Conservation (phyloP, 148 eudicot species). For the Simmondsia chinensis region DNA sequence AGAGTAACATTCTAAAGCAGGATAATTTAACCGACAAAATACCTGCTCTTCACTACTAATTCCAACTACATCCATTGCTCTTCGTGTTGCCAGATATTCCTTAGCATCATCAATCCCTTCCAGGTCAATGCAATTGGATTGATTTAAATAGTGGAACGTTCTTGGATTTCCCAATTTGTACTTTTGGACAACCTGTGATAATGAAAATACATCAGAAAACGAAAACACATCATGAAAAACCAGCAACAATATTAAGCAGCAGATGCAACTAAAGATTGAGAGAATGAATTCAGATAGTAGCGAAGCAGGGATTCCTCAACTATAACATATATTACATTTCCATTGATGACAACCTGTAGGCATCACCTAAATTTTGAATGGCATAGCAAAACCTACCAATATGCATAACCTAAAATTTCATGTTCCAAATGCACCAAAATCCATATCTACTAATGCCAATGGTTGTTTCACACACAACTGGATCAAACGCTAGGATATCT, state of each 20-base stretch:
- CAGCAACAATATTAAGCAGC: neutral
- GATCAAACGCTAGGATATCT: no score
- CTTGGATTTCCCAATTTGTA: slow-evolving; percentile 83
- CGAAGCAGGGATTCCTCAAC: no score
- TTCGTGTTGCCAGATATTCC: slow-evolving; percentile 83
- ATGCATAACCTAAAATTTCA: no score
- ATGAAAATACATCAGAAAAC: slow-evolving; percentile 12
- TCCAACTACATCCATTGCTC: slow-evolving; percentile 97
- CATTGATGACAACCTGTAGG: no score
- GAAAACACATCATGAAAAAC: neutral
- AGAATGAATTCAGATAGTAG: no score
- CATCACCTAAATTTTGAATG: no score
- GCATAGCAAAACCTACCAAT: no score
- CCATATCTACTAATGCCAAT: no score
- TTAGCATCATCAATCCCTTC: slow-evolving; percentile 83
- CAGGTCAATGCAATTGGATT: slow-evolving; percentile 74
- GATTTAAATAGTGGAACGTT: slow-evolving; percentile 88
- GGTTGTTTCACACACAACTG: no score
- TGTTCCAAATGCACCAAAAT: no score
- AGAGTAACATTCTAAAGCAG: slow-evolving; percentile 3
- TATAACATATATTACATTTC: no score
- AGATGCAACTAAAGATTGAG: neutral
- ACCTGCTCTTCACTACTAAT: slow-evolving; percentile 91
- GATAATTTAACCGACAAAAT: neutral
- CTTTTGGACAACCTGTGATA: slow-evolving; percentile 57